A percentile compares a stretch with the other conserved stretches of the same genome.
These are phyloP conservation scores for Lactarius hatsudake DNA, from an alignment of 768 basidiomycete genomes.

Conservation along the genomic window DNA sequence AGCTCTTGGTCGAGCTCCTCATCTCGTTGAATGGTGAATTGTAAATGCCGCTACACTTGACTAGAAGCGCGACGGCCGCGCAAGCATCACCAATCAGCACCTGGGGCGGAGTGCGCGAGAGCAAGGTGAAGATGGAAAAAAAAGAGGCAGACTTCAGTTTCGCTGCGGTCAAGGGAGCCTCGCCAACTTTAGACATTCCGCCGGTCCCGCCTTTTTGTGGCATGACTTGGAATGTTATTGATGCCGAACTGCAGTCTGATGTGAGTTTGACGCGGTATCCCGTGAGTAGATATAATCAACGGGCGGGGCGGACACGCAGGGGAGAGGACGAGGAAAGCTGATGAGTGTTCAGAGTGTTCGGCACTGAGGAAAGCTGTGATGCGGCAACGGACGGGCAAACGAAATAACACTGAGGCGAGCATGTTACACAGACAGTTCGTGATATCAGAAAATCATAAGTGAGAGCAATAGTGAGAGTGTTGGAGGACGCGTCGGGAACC, in stretches of 20 bases:
- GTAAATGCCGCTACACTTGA: constrained; percentile 52
- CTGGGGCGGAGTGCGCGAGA: background rate
- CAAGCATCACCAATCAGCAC: background rate
- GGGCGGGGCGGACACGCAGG: background rate
- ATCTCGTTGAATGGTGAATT: background rate
- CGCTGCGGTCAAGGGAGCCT: too few species aligned
- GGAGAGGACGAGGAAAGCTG: background rate
- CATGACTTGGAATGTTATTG: background rate
- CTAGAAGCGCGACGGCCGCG: constrained; percentile 38
- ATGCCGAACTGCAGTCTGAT: background rate
- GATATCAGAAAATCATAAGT: too few species aligned
- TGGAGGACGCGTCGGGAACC: background rate
- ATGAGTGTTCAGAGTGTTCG: constrained; percentile 19
- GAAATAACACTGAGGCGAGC: too few species aligned
- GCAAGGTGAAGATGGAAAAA: too few species aligned
- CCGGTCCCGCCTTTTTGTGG: constrained; percentile 8
- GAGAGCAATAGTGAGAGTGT: too few species aligned
- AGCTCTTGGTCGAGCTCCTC: too few species aligned
- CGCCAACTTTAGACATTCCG: too few species aligned
- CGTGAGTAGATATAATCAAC: background rate
- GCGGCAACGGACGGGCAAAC: too few species aligned
- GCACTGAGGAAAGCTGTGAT: too few species aligned
- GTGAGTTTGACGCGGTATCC: background rate
- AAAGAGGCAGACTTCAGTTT: background rate
- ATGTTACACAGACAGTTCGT: too few species aligned